Conservation (phyloP, 768 basidiomycete genomes). For the Sistotremastrum suecicum region DNA sequence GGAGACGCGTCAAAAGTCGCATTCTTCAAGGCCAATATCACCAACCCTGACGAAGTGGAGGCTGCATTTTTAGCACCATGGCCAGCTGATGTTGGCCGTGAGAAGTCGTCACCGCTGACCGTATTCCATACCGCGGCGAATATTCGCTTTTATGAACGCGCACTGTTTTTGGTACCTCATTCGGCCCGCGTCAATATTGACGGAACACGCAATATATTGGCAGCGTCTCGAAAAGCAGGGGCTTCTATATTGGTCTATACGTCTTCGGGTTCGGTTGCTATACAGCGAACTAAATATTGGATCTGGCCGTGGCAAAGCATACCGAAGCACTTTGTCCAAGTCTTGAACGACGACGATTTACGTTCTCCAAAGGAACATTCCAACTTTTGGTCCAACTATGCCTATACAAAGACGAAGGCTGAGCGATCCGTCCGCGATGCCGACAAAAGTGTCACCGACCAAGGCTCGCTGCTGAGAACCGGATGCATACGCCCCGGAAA, state of each 20-base stretch:
- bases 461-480: constrained; percentile 37
- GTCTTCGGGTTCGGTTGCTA: constrained; percentile 52
- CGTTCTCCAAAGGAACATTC: constrained; percentile 37
- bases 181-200: constrained; percentile 51
- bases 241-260: constrained; percentile 52
- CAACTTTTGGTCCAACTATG: constrained; percentile 70
- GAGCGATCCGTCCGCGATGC: constrained; percentile 34
- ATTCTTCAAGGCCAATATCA: constrained; percentile 46
- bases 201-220: constrained; percentile 55
- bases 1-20: constrained; percentile 38
- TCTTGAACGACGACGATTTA: constrained; percentile 45
- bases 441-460: constrained; percentile 21
- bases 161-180: constrained; percentile 29
- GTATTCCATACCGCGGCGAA: constrained; percentile 68
- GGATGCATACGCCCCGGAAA: constrained; percentile 72
- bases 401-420: constrained; percentile 45
- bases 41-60: constrained; percentile 36
- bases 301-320: constrained; percentile 65
- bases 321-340: constrained; percentile 45
- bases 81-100: constrained; percentile 18
- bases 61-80: constrained; percentile 54
- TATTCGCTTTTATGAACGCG: constrained; percentile 66
- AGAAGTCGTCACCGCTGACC: constrained; percentile 23
- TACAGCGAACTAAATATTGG: constrained; percentile 45
- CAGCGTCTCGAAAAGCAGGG: constrained; percentile 39